Conservation (phyloP, 2,329 filamentous ascomycete genomes). For the Botryotinia globosa region DNA sequence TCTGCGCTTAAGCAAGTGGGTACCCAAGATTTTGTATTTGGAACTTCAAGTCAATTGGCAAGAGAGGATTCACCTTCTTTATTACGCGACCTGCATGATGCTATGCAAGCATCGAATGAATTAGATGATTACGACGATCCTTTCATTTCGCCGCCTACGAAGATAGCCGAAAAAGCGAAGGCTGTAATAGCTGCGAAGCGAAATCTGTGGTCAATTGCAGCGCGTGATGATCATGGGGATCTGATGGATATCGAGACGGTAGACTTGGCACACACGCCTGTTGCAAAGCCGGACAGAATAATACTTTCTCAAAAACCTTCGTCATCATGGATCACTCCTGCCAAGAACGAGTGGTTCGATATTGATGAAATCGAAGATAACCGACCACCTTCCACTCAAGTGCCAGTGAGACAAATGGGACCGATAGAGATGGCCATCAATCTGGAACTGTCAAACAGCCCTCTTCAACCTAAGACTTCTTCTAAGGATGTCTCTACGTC, state of each 20-base stretch:
- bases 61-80: slow-evolving; percentile 68
- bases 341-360: slow-evolving; percentile 32
- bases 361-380: slow-evolving; percentile 25
- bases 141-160: slow-evolving; percentile 36
- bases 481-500: neutral
- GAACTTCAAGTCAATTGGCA: slow-evolving; percentile 79
- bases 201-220: slow-evolving; percentile 68
- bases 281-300: slow-evolving; percentile 20
- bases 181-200: slow-evolving; percentile 23
- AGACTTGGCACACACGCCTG: slow-evolving; percentile 49
- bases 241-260: slow-evolving; percentile 56
- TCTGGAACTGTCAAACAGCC: slow-evolving; percentile 24
- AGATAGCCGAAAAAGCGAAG: slow-evolving; percentile 16
- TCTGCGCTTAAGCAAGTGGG: slow-evolving; percentile 64
- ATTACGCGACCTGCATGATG: slow-evolving; percentile 59
- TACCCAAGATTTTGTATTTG: slow-evolving; percentile 77
- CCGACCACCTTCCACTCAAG: slow-evolving; percentile 18
- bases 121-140: slow-evolving; percentile 39
- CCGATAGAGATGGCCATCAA: slow-evolving; percentile 26
- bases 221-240: slow-evolving; percentile 63
- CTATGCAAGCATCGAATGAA: slow-evolving; percentile 58
- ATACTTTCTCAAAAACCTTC: neutral
- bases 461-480: slow-evolving; percentile 5
- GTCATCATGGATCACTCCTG: neutral
- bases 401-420: slow-evolving; percentile 10